A percentile compares a stretch with the other conserved stretches of the same genome.
Evolutionary conservation across 352 stramenopile species (phyloP).

Genomic region (Salisapilia sapeloensis): DNA sequence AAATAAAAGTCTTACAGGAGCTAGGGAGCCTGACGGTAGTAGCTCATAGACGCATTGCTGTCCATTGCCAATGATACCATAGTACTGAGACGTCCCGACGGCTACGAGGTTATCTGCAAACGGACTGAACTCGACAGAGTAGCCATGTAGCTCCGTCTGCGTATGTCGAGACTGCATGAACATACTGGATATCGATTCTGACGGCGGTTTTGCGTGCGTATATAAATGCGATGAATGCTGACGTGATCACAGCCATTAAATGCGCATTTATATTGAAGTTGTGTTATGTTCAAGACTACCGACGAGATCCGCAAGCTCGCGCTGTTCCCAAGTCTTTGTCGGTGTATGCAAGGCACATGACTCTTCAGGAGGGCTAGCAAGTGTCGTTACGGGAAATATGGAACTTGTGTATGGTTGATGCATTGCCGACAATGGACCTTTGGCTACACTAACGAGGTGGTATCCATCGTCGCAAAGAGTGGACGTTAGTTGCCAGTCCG

Average conservation of each 20-base stretch:
- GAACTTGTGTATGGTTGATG: conserved; percentile 25
- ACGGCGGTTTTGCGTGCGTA: no score
- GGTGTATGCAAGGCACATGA: no score
- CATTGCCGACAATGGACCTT: conserved; percentile 19
- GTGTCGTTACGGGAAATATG: no score
- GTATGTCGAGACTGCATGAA: conserved; percentile 48
- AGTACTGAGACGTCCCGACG: conserved; percentile 83
- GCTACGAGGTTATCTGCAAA: conserved; percentile 79
- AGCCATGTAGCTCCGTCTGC: conserved; percentile 48
- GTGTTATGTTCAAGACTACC: no score
- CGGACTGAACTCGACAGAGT: conserved; percentile 81
- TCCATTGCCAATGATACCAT: conserved; percentile 85
- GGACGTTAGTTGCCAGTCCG: conserved; percentile 24
- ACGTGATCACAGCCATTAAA: no score
- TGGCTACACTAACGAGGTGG: conserved; percentile 28
- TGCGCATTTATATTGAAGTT: no score
- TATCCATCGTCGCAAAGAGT: conserved; percentile 8
- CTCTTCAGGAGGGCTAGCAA: no score
- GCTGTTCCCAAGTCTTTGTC: no score
- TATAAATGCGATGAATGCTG: no score
- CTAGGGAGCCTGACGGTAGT: conserved; percentile 35
- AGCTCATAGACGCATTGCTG: conserved; percentile 73
- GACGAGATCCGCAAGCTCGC: no score
- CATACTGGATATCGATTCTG: no score
- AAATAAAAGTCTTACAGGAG: conserved; percentile 15